These are phyloP conservation scores for Neoboletus brunneissimus DNA, from an alignment of 768 basidiomycete species.

Conservation along the genomic window DNA sequence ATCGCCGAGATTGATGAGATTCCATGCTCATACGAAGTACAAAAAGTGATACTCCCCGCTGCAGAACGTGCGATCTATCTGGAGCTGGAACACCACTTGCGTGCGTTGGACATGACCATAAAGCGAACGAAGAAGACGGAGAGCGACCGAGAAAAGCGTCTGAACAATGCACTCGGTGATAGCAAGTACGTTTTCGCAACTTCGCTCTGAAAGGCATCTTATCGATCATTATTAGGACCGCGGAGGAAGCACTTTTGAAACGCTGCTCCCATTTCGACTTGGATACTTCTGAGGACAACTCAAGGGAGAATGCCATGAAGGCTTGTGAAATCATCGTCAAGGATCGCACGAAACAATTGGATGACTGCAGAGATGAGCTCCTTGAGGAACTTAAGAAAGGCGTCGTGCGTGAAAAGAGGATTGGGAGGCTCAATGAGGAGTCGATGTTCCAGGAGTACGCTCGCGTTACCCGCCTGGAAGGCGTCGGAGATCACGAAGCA, in stretches of 20 bases:
- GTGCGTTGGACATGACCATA: conserved; percentile 82
- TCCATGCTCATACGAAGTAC: conserved; percentile 63
- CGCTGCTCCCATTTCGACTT: conserved; percentile 94
- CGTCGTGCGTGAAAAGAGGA: conserved; percentile 63
- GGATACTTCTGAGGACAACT: conserved; percentile 51
- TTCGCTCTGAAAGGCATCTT: not conserved
- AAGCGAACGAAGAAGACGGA: conserved; percentile 62
- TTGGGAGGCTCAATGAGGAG: conserved; percentile 61
- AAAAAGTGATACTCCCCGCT: conserved; percentile 75
- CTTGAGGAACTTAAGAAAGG: conserved; percentile 62
- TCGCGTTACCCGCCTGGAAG: conserved; percentile 60
- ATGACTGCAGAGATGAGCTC: conserved; percentile 75
- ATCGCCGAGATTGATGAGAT: conserved; percentile 97
- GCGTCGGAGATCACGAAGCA: conserved; percentile 75
- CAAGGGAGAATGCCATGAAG: conserved; percentile 74
- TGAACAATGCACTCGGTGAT: conserved; percentile 83
- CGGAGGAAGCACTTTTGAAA: conserved; percentile 91
- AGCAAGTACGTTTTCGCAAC: conserved; percentile 55
- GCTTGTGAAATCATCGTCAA: conserved; percentile 90
- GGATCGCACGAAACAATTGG: conserved; percentile 75
- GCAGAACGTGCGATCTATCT: conserved; percentile 94
- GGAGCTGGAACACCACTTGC: conserved; percentile 90
- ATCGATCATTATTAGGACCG: conserved; percentile 50
- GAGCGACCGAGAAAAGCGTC: conserved; percentile 85
- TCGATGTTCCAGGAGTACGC: conserved; percentile 80